Conservation (phyloP, 1,139 yeast genomes). For the Debaryomyces subglobosus region DNA sequence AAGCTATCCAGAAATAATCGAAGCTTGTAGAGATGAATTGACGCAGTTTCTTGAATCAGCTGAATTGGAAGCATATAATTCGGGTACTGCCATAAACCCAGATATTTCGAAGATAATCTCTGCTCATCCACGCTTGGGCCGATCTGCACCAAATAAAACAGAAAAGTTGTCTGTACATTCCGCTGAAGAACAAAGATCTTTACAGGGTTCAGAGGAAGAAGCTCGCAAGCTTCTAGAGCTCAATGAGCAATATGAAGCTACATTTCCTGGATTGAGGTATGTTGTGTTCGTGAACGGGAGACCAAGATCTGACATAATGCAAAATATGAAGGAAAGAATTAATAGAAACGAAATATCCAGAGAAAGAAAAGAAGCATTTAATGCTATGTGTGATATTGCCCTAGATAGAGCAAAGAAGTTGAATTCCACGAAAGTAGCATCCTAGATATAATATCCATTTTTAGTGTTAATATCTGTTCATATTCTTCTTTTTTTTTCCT, state of each 20-base stretch:
- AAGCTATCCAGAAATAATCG: constrained; percentile 55
- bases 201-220: constrained; percentile 53
- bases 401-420: constrained; percentile 67
- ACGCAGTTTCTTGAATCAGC: constrained; percentile 30
- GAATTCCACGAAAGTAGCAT: constrained; percentile 22
- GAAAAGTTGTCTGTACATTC: constrained; percentile 65
- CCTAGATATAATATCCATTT: constrained; percentile 15
- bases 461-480: neutral
- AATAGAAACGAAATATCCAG: constrained; percentile 48
- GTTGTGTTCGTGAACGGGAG: constrained; percentile 94
- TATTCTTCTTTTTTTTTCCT: neutral
- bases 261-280: constrained; percentile 81
- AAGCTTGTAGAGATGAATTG: constrained; percentile 44
- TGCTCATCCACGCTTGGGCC: constrained; percentile 92
- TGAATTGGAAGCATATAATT: constrained; percentile 23
- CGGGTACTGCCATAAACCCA: constrained; percentile 25
- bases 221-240: constrained; percentile 50
- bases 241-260: constrained; percentile 64
- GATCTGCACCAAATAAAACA: constrained; percentile 40
- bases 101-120: constrained; percentile 58
- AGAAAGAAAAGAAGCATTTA: constrained; percentile 70
- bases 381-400: constrained; percentile 91
- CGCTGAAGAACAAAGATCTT: constrained; percentile 66
- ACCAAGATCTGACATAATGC: constrained; percentile 64
- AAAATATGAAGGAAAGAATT: constrained; percentile 66